Evolutionary conservation across 2,329 filamentous ascomycete species (phyloP).

Genomic region (Pseudogymnoascus verrucosus): DNA sequence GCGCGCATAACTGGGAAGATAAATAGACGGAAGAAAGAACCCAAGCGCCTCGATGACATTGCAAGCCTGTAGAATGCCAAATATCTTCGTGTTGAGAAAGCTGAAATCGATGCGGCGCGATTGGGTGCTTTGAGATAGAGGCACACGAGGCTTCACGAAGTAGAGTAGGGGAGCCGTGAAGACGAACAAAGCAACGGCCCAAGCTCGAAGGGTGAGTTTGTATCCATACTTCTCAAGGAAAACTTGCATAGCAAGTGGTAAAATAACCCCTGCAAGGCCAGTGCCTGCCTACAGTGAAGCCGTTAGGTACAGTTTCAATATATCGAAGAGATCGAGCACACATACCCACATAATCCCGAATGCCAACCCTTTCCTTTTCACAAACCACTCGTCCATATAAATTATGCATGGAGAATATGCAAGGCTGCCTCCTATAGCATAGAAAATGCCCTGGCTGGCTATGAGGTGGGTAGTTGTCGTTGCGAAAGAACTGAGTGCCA

Average conservation of each 20-base stretch:
- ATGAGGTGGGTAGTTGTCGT: conserved; percentile 47
- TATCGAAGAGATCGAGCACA: conserved; percentile 20
- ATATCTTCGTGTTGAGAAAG: conserved; percentile 37
- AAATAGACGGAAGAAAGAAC: conserved; percentile 43
- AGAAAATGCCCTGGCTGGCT: conserved; percentile 52
- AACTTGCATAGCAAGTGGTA: conserved; percentile 45
- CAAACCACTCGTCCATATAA: conserved; percentile 57
- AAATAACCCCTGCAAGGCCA: conserved; percentile 41
- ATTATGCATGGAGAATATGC: conserved; percentile 48
- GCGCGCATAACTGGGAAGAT: conserved; percentile 36
- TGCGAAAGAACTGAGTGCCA: conserved; percentile 48
- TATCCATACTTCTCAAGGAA: conserved; percentile 45
- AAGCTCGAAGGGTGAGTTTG: conserved; percentile 45
- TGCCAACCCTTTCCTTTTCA: conserved; percentile 48
- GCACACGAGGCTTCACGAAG: conserved; percentile 48
- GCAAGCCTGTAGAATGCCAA: conserved; percentile 40
- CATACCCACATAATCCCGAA: conserved; percentile 55
- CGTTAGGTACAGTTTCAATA: conserved; percentile 17
- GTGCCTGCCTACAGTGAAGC: conserved; percentile 30
- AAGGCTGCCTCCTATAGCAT: conserved; percentile 48
- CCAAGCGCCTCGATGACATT: conserved; percentile 40
- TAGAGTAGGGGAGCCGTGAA: conserved; percentile 47
- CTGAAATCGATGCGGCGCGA: conserved; percentile 15
- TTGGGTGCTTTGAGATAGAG: conserved; percentile 25
- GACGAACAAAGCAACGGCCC: conserved; percentile 42